These are phyloP conservation scores for Psilocybe sp. DNA, from an alignment of 768 basidiomycete genomes.

Conservation along the genomic window DNA sequence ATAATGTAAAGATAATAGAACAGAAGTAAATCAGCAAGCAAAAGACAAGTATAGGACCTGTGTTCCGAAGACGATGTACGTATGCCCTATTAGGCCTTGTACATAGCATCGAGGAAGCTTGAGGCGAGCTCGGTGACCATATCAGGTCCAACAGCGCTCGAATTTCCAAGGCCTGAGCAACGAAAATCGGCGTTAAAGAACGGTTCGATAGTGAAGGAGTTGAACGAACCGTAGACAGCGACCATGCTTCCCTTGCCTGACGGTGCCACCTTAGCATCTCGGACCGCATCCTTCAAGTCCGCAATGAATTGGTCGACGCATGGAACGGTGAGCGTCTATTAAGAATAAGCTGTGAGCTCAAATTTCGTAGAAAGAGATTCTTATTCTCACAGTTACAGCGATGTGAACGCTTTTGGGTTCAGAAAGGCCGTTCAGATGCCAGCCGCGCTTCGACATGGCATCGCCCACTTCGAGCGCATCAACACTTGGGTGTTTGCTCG, in stretches of 20 bases:
- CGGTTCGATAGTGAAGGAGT: background rate
- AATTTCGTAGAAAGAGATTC: background rate
- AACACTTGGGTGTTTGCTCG: conserved; percentile 53
- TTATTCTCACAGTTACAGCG: conserved; percentile 77
- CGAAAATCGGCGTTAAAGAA: conserved; percentile 1
- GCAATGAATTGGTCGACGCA: conserved; percentile 75
- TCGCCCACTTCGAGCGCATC: conserved; percentile 91
- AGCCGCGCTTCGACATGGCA: conserved; percentile 78
- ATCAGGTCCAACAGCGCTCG: conserved; percentile 76
- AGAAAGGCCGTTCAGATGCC: conserved; percentile 87
- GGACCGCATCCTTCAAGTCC: conserved; percentile 78
- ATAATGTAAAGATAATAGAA: too few species aligned
- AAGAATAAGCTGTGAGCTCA: background rate
- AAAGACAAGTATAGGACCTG: too few species aligned
- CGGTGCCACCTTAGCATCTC: conserved; percentile 63
- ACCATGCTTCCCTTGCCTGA: conserved; percentile 87
- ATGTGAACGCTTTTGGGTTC: conserved; percentile 87
- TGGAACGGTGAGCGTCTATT: conserved; percentile 75
- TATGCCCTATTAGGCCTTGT: conserved; percentile 54
- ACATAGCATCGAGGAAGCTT: conserved; percentile 80
- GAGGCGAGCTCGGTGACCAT: conserved; percentile 77
- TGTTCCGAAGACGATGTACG: too few species aligned
- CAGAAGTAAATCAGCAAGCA: too few species aligned
- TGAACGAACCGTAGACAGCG: conserved; percentile 74
- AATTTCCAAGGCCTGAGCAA: conserved; percentile 69